Base-by-base conservation (phyloP, 805 yeast species). In the Ogataea methylovora region DNA sequence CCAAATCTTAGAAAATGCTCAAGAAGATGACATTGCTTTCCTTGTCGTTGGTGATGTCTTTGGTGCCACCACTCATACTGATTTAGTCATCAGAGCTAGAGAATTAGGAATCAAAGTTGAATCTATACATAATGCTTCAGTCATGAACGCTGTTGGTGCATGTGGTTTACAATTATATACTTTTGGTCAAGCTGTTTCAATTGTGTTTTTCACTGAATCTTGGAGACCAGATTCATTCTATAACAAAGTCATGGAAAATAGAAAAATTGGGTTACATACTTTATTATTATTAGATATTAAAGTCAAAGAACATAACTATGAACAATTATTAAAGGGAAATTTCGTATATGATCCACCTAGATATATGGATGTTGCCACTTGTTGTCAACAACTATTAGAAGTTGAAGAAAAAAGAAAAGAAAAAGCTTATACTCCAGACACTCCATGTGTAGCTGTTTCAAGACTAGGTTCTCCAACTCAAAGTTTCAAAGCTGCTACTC, bases 201-300 rank as follows among this genome's bases (percentile, higher is more conserved):
- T 92, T 56, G 97, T 92, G 3, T 92, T 92, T 56, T 90, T 92
- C 69, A 88, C 95, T 19, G 97, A 90, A 15, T 64, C 67, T 38
- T 90, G 98, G 97, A 82, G 85, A 58, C 98, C 98, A 1, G 97
- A 90, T 57, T 82, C 94, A 27, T 90, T 94, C 66, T 92, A 90
- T 58, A 73, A 79, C 51, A 88, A 90, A 62, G 65, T 90, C 36
- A 62, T 77, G 77, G 97, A 90, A 60, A 90, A 90, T 59, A 70
- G 97, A 49, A 76, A 69, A 52, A 76, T 90, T 33, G 98, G 98
- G 4, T 67, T 92, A 45, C 98, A 90, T 54, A 92, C 98, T 3
- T 67, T 90, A 38, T 73, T 90, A 25, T 67, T 90, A 39, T 66
- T 90, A 32, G 98, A 90, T 54, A 90, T 90, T 57, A 90, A 90